Percentiles rank a stretch among this genome's conserved stretches.
Conservation (phyloP, 306 rosid genomes). For the Lathyrus tuberosus region DNA sequence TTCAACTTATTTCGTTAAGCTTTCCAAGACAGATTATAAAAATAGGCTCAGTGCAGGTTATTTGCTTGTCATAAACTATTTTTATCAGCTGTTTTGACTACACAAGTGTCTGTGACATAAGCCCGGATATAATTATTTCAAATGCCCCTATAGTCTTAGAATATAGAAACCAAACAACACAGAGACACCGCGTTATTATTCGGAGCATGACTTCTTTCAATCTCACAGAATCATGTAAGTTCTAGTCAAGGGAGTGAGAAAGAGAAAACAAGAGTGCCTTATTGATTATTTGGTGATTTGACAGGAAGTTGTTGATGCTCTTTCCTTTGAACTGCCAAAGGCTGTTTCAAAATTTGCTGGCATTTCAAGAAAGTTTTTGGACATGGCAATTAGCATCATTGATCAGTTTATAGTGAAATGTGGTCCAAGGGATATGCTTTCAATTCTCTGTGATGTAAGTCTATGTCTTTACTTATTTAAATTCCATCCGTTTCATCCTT, state of each 20-base stretch:
- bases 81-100: not conserved
- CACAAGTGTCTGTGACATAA: not conserved
- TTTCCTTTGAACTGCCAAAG: slow-evolving; percentile 77
- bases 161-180: not conserved
- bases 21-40: no score
- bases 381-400: slow-evolving; percentile 59
- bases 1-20: no score
- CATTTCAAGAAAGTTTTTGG: slow-evolving; percentile 61
- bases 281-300: slow-evolving; percentile 20
- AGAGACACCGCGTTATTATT: not conserved
- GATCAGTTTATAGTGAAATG: slow-evolving; percentile 59
- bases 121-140: not conserved
- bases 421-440: slow-evolving; percentile 83
- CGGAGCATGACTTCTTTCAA: not conserved
- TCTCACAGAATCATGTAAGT: no score
- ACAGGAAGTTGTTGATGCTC: slow-evolving; percentile 69
- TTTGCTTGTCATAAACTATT: not conserved
- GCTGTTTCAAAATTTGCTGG: slow-evolving; percentile 68
- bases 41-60: not conserved
- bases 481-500: slow-evolving; percentile 12
- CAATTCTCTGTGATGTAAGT: slow-evolving; percentile 70
- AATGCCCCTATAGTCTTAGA: not conserved
- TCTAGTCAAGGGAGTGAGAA: no score
- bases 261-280: not conserved
- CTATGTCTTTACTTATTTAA: slow-evolving; percentile 11